Conservation (phyloP, 2,329 filamentous ascomycete species). For the Thelonectria discophora region DNA sequence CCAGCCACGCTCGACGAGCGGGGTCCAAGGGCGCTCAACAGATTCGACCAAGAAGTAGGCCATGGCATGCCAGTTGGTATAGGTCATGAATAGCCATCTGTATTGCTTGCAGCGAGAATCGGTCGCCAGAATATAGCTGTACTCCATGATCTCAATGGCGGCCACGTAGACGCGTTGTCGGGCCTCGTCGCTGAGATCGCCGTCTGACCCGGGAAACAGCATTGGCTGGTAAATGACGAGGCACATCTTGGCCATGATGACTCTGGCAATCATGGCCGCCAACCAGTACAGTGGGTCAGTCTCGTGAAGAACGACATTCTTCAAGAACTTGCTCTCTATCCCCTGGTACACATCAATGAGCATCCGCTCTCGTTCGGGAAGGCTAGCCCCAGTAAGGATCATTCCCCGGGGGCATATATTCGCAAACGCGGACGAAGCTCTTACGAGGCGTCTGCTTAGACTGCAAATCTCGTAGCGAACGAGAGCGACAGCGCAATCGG, state of each 20-base stretch:
- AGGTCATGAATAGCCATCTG: conserved; percentile 60
- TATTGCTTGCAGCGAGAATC: conserved; percentile 60
- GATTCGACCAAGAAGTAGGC: conserved; percentile 59
- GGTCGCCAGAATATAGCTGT: conserved; percentile 70
- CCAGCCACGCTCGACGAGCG: conserved; percentile 62
- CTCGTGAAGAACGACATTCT: conserved; percentile 57
- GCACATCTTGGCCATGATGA: conserved; percentile 82
- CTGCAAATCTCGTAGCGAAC: conserved; percentile 63
- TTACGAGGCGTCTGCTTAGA: conserved; percentile 49
- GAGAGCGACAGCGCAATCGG: conserved; percentile 59
- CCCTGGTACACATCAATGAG: conserved; percentile 62
- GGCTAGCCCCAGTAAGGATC: conserved; percentile 35
- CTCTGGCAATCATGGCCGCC: conserved; percentile 70
- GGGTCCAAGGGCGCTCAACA: conserved; percentile 57
- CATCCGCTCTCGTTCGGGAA: conserved; percentile 53
- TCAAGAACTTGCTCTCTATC: conserved; percentile 64
- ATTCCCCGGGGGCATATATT: conserved; percentile 43
- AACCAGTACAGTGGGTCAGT: conserved; percentile 71
- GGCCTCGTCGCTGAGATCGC: conserved; percentile 66
- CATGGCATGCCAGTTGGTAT: conserved; percentile 62
- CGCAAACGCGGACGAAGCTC: conserved; percentile 47
- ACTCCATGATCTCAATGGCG: conserved; percentile 77
- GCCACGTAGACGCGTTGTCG: conserved; percentile 76
- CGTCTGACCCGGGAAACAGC: conserved; percentile 66
- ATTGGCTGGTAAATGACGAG: conserved; percentile 80